These are phyloP conservation scores for Rhynchospora pubera DNA, from an alignment of 176 grass and related monocot genomes.

Conservation along the genomic window DNA sequence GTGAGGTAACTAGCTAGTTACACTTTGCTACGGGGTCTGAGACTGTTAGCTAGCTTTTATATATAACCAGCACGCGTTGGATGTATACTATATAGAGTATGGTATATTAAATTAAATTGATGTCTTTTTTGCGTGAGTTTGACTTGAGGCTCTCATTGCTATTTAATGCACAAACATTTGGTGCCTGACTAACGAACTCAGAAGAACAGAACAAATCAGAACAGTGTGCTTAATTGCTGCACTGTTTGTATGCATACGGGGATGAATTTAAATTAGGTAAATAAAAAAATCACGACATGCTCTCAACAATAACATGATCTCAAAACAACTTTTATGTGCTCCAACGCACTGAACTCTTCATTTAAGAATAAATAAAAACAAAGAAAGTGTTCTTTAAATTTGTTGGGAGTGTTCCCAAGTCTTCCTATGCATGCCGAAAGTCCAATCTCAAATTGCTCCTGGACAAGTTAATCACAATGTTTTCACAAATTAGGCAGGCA, in stretches of 20 bases:
- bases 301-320: background rate
- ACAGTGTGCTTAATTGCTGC: background rate
- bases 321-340: background rate
- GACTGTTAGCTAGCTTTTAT: background rate
- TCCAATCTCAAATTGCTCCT: too few species aligned
- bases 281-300: background rate
- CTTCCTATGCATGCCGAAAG: background rate
- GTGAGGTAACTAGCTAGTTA: background rate
- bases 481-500: too few species aligned
- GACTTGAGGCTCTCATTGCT: background rate
- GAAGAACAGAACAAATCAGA: background rate
- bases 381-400: background rate
- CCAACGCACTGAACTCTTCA: background rate
- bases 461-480: too few species aligned
- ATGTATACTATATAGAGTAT: background rate
- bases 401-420: background rate
- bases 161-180: background rate
- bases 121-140: background rate
- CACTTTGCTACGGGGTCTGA: background rate
- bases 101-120: background rate
- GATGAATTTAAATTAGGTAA: background rate
- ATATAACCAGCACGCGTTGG: background rate
- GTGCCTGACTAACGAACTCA: background rate
- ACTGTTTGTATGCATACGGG: background rate
- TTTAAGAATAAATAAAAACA: background rate